A percentile compares a stretch with the other conserved stretches of the same genome.
Evolutionary conservation across 108 stramenopile genomes (phyloP).

Genomic region (Schizochytrium sp.): DNA sequence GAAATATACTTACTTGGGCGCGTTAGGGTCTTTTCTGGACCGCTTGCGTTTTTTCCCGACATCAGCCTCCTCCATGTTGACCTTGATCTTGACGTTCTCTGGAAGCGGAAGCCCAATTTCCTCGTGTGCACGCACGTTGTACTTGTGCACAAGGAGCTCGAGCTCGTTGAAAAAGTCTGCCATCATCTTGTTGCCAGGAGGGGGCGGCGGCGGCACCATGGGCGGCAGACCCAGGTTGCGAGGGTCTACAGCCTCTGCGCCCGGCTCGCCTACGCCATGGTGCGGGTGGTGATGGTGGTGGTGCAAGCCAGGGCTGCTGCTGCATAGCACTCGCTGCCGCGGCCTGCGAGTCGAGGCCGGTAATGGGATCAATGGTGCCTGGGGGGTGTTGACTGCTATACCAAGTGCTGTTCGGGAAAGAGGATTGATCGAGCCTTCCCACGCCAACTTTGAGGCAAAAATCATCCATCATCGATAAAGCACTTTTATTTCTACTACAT

Average conservation of each 20-base stretch:
- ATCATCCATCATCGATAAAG: too few relatives aligned
- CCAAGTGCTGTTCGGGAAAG: too few relatives aligned
- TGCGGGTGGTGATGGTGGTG: constrained; percentile 6
- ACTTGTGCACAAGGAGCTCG: constrained; percentile 37
- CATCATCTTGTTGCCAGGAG: not conserved
- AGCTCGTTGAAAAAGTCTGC: constrained; percentile 44
- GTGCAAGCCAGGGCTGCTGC: not conserved
- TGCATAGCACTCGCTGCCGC: too few relatives aligned
- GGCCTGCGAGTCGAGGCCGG: too few relatives aligned
- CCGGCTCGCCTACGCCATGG: not conserved
- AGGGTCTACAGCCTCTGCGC: not conserved
- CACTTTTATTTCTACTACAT: too few relatives aligned
- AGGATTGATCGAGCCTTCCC: too few relatives aligned
- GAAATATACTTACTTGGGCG: constrained; percentile 14
- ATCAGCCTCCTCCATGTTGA: not conserved
- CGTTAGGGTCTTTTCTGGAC: constrained; percentile 14
- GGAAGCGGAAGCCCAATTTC: constrained; percentile 5
- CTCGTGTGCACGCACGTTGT: constrained; percentile 41
- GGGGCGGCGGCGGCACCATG: constrained; percentile 4
- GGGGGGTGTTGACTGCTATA: too few relatives aligned
- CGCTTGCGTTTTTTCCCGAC: constrained; percentile 41
- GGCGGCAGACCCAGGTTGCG: not conserved
- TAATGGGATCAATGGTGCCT: too few relatives aligned
- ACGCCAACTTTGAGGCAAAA: too few relatives aligned
- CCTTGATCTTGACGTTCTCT: constrained; percentile 25